A percentile compares a stretch with the other conserved stretches of the same genome.
These are phyloP conservation scores for Quercus bicolor DNA, from an alignment of 306 rosid species.

Conservation along the genomic window DNA sequence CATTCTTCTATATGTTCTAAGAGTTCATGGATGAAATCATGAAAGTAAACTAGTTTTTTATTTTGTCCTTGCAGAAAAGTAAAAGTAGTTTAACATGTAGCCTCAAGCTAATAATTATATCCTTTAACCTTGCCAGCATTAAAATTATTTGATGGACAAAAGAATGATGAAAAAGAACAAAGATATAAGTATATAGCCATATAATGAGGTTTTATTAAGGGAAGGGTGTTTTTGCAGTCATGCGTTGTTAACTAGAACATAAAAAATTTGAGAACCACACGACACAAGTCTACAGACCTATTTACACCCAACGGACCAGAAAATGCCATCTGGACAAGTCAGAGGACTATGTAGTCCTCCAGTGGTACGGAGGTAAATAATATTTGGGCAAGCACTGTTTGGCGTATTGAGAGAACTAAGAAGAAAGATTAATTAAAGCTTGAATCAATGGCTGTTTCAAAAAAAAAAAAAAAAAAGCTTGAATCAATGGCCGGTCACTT, in stretches of 20 bases:
- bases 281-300: not conserved
- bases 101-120: not conserved
- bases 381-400: not conserved
- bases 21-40: too few species aligned
- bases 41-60: too few species aligned
- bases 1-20: too few species aligned
- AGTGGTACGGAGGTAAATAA: conserved; percentile 24
- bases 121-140: not conserved
- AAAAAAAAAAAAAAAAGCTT: too few species aligned
- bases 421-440: too few species aligned
- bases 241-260: not conserved
- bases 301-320: conserved; percentile 13
- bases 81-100: not conserved
- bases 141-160: too few species aligned
- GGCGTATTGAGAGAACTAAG: not conserved
- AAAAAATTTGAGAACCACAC: conserved; percentile 35
- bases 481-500: too few species aligned
- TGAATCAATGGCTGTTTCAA: too few species aligned
- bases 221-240: not conserved
- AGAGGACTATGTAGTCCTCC: conserved; percentile 19
- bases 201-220: too few species aligned
- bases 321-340: conserved; percentile 23
- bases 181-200: too few species aligned
- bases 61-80: too few species aligned
- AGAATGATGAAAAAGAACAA: not conserved